Conservation (phyloP, 805 yeast genomes). For the Ogataea trehaloabstinens region DNA sequence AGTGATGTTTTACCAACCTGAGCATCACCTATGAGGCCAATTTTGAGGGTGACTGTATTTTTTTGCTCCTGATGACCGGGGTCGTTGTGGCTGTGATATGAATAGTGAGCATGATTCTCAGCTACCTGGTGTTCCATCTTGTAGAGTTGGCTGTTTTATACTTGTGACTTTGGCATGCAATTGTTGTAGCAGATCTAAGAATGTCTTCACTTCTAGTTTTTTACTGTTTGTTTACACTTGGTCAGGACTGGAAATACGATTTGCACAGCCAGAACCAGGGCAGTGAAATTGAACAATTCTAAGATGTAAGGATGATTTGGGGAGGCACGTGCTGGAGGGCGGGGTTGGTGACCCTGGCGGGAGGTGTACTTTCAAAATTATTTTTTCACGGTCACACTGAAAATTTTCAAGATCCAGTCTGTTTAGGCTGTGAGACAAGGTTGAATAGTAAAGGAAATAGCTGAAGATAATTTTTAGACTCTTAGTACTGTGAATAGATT, state of each 20-base stretch:
- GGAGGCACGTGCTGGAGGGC: neutral
- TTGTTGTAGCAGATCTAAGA: too few species aligned
- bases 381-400: neutral
- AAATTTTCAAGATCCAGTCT: neutral
- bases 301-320: neutral
- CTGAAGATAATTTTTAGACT: neutral
- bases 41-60: slow-evolving; percentile 65
- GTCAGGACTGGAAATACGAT: slow-evolving; percentile 6
- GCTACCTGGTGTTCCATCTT: slow-evolving; percentile 5
- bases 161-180: too few species aligned
- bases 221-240: slow-evolving; percentile 1
- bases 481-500: neutral
- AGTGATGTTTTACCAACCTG: slow-evolving; percentile 94
- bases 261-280: slow-evolving; percentile 9
- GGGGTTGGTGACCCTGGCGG: neutral
- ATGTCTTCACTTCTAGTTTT: too few species aligned
- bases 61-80: slow-evolving; percentile 18
- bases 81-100: slow-evolving; percentile 5
- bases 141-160: too few species aligned
- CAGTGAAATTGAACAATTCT: too few species aligned
- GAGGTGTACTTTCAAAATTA: neutral
- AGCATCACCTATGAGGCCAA: slow-evolving; percentile 93
- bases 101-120: slow-evolving; percentile 2
- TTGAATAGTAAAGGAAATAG: neutral
- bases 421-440: neutral